Evolutionary conservation across 805 yeast species (phyloP).

Genomic region (Candida nemodendra): DNA sequence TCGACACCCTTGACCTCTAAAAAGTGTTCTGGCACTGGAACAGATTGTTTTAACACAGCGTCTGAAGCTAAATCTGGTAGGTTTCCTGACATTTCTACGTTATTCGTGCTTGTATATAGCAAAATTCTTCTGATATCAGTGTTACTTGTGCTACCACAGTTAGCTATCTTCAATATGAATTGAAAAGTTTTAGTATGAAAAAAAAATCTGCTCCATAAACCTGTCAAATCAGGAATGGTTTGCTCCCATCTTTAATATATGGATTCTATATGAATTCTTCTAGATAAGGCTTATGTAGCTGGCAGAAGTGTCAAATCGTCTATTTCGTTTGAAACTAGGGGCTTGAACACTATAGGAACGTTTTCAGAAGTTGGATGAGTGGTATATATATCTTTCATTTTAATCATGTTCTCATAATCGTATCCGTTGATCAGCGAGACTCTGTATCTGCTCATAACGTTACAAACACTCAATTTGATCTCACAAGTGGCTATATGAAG

Average conservation of each 20-base stretch:
- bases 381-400: slow-evolving; percentile 33
- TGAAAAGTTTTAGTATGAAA: too few species aligned
- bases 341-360: slow-evolving; percentile 24
- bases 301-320: too few species aligned
- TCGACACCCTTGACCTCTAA: slow-evolving; percentile 85
- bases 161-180: too few species aligned
- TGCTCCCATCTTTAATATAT: too few species aligned
- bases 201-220: too few species aligned
- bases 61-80: slow-evolving; percentile 79
- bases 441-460: slow-evolving; percentile 48
- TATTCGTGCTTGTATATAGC: not conserved
- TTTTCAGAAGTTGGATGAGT: slow-evolving; percentile 27
- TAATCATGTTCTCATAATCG: slow-evolving; percentile 24
- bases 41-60: slow-evolving; percentile 86
- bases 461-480: slow-evolving; percentile 56
- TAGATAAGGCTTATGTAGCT: too few species aligned
- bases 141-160: too few species aligned
- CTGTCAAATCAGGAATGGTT: too few species aligned
- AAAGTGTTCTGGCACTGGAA: slow-evolving; percentile 78
- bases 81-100: slow-evolving; percentile 25
- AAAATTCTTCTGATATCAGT: too few species aligned
- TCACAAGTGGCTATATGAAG: slow-evolving; percentile 66
- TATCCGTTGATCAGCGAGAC: slow-evolving; percentile 24
- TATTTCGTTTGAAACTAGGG: too few species aligned
- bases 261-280: too few species aligned